Percentiles rank a stretch among this genome's conserved stretches.
Evolutionary conservation across 2,329 filamentous ascomycete genomes (phyloP).

Genomic region (Colletotrichum theobromicola): DNA sequence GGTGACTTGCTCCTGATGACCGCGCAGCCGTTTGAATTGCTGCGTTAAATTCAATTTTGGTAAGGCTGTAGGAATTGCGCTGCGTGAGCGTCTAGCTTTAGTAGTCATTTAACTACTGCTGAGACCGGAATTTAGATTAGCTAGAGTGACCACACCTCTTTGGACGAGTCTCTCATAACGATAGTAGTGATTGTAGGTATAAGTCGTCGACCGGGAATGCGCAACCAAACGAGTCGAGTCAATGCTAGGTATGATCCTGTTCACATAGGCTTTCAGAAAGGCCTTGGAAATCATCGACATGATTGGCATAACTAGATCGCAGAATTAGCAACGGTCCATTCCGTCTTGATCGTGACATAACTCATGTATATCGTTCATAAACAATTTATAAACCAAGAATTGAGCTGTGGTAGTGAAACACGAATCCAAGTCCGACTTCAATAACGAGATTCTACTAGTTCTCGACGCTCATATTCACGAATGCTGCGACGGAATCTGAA

Average conservation of each 20-base stretch:
- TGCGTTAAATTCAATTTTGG: too few species aligned
- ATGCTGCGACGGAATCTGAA: background rate
- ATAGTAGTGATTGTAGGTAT: background rate
- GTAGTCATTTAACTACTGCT: fast-evolving
- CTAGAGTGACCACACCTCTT: background rate
- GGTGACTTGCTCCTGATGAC: background rate
- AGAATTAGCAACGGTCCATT: background rate
- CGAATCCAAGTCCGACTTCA: background rate
- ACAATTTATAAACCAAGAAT: background rate
- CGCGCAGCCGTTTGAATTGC: too few species aligned
- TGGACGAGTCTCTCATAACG: background rate
- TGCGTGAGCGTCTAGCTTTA: background rate
- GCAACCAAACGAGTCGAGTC: background rate
- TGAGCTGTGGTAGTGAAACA: background rate
- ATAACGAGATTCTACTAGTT: background rate
- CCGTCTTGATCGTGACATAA: background rate
- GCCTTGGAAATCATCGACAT: background rate
- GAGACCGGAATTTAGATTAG: background rate
- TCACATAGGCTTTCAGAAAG: background rate
- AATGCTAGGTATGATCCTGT: background rate
- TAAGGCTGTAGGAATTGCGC: background rate
- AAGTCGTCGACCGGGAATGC: background rate
- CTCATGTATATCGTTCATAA: background rate
- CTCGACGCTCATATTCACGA: background rate
- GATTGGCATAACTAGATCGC: background rate